phyloP scores from a whole-genome alignment of 257 asterid genomes.

The Ehretia macrophylla region DNA sequence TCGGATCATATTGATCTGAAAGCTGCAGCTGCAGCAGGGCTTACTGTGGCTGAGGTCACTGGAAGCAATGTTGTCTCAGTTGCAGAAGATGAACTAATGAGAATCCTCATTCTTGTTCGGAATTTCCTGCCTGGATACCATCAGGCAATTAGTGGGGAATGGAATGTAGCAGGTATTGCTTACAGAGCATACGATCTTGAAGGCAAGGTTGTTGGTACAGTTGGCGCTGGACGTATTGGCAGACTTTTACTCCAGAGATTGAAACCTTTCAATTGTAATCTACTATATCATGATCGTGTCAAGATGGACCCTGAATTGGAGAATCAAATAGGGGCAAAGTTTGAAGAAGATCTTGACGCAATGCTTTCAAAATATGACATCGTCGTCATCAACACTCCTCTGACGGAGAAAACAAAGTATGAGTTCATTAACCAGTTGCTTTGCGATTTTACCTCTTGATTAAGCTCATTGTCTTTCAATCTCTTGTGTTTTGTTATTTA shows the following conservation, averaged over 20 bases:
- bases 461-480: too few relatives aligned
- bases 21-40: conserved; percentile 96
- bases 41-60: conserved; percentile 97
- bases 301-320: conserved; percentile 72
- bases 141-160: conserved; percentile 81
- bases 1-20: conserved; percentile 92
- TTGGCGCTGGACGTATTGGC: conserved; percentile 97
- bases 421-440: background rate
- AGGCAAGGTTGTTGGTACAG: conserved; percentile 98
- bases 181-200: conserved; percentile 92
- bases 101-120: conserved; percentile 89
- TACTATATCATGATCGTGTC: conserved; percentile 85
- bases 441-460: too few relatives aligned
- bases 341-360: conserved; percentile 80
- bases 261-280: conserved; percentile 90
- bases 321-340: conserved; percentile 71
- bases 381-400: conserved; percentile 83
- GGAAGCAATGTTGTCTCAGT: conserved; percentile 94
- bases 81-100: conserved; percentile 98
- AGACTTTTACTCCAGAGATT: conserved; percentile 76
- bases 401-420: conserved; percentile 89
- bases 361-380: conserved; percentile 96
- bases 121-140: conserved; percentile 87
- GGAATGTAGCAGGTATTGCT: conserved; percentile 92
- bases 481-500: conserved; percentile 21